Base-by-base conservation (phyloP, 2,329 filamentous ascomycete species). In the Cladophialophora yegresii region DNA sequence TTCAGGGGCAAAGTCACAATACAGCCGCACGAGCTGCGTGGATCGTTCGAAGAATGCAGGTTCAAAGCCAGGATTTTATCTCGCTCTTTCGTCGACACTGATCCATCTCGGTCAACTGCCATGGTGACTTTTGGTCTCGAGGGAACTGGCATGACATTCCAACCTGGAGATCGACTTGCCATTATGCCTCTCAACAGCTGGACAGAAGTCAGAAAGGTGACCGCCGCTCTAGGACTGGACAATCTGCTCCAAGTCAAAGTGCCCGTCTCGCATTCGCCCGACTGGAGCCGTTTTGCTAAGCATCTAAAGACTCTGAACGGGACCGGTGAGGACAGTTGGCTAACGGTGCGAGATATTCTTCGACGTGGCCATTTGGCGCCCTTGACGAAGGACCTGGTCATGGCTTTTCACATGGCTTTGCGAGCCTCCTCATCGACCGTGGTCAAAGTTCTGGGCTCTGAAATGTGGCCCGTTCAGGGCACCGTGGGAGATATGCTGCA, bases 121-220 rank as follows among this genome's bases (percentile, higher is more conserved):
- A 65, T 65, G 63, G 58, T 65, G 16, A 65, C 63, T 12, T 62
- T 65, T 50, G 63, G 58, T 22, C 54, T 65, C 13, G 63, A 65
- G 45, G 63, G 53, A 20, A 65, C 63, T 13, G 63, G 63, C 7
- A 65, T 65, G 22, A 65, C 63, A 8, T 66, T 63, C 47, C 60
- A 66, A 58, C 60, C 60, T 10, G 64, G 64, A 30, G 64, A 66
- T 47, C 60, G 64, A 12, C 56, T 66, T 51, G 54, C 54, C 10
- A 53, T 66, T 23, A 66, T 66, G 64, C 64, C 64, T 43, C 20
- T 66, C 36, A 66, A 66, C 28, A 59, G 55, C 57, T 66, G 64
- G 64, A 56, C 53, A 12, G 64, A 66, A 26, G 45, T 66, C 16
- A 56, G 59, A 23, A 66, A 66, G 51, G 54, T 66, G 7, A 61